Evolutionary conservation across 768 basidiomycete genomes (phyloP).

Genomic region (Myochromella boudieri): DNA sequence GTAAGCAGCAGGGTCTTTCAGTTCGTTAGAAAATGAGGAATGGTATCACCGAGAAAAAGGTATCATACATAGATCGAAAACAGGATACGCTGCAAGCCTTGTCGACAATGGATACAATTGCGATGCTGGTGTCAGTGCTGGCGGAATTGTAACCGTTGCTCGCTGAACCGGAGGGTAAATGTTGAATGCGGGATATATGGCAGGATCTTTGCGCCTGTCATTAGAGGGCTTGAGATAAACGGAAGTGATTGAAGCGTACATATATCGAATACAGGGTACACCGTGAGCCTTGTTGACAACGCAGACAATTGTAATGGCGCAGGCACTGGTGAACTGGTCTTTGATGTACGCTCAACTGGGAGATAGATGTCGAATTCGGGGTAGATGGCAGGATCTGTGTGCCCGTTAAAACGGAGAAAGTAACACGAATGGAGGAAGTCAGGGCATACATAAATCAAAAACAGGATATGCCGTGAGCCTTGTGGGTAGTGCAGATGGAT

Average conservation of each 20-base stretch:
- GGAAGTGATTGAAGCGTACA: background rate
- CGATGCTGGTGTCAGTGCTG: too few relatives aligned
- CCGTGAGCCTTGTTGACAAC: constrained; percentile 1
- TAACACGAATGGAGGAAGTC: too few relatives aligned
- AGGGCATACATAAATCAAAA: constrained; percentile 32
- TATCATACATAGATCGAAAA: constrained; percentile 9
- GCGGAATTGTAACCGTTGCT: background rate
- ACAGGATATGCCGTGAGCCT: constrained; percentile 26
- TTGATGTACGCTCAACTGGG: too few relatives aligned
- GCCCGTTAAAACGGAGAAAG: too few relatives aligned
- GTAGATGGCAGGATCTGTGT: too few relatives aligned
- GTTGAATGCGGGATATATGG: constrained; percentile 35
- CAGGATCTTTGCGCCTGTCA: constrained; percentile 22
- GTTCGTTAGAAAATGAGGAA: background rate
- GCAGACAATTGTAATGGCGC: too few relatives aligned
- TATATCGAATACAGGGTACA: constrained; percentile 11
- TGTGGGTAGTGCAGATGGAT: constrained; percentile 5
- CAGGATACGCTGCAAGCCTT: constrained; percentile 7
- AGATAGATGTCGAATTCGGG: too few relatives aligned
- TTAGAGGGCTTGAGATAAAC: background rate
- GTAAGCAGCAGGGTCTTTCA: constrained; percentile 30
- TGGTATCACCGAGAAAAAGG: background rate
- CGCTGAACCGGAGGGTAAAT: constrained; percentile 29
- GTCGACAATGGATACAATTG: background rate
- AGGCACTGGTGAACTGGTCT: too few relatives aligned